These are phyloP conservation scores for Globisporangium spinosum DNA, from an alignment of 352 stramenopile species.

Conservation along the genomic window DNA sequence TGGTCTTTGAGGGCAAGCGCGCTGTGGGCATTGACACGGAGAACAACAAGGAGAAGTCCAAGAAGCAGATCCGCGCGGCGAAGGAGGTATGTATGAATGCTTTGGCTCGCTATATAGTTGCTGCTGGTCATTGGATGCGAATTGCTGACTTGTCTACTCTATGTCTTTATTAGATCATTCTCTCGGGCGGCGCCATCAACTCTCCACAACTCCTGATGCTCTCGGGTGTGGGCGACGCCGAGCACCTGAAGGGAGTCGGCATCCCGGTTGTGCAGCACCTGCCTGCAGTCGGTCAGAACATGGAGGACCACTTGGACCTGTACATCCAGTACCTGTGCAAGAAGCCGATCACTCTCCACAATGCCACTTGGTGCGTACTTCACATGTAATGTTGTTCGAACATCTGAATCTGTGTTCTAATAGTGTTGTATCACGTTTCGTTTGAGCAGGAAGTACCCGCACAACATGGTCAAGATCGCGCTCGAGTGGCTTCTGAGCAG, in stretches of 20 bases:
- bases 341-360: constrained; percentile 88
- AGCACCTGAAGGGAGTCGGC: constrained; percentile 71
- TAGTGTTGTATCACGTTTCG: not conserved
- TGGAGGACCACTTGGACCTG: constrained; percentile 88
- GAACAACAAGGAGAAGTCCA: constrained; percentile 52
- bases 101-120: not conserved
- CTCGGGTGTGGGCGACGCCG: constrained; percentile 75
- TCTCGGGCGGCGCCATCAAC: constrained; percentile 86
- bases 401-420: not conserved
- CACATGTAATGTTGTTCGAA: not conserved
- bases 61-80: constrained; percentile 44
- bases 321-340: constrained; percentile 89
- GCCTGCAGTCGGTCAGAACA: constrained; percentile 81
- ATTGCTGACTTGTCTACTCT: not conserved
- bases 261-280: constrained; percentile 75
- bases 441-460: constrained; percentile 57
- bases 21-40: constrained; percentile 74
- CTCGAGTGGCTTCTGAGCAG: constrained; percentile 79
- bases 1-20: constrained; percentile 80
- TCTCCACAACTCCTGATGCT: constrained; percentile 87
- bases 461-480: constrained; percentile 84
- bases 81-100: constrained; percentile 45
- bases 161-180: constrained; percentile 42
- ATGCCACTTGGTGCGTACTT: constrained; percentile 54
- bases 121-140: not conserved